Evolutionary conservation across 164 flowering plant species (phyloP).

Genomic region (Stephania yunnanensis): DNA sequence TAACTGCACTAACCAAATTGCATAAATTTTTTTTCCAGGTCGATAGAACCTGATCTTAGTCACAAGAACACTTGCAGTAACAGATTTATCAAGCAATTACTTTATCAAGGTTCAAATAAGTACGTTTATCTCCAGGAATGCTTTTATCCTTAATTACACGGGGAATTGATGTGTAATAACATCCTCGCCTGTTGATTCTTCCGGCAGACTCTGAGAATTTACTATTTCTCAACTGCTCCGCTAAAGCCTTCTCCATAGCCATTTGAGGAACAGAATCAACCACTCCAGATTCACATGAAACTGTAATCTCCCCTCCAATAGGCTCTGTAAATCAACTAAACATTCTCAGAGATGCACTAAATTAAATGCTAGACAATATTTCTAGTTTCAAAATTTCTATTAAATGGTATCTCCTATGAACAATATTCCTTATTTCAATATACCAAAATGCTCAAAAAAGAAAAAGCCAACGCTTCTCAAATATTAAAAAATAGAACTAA

Average conservation of each 20-base stretch:
- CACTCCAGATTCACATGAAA: slow-evolving; percentile 47
- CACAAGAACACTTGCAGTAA: not conserved
- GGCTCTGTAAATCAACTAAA: slow-evolving; percentile 50
- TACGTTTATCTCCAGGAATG: slow-evolving; percentile 57
- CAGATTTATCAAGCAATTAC: slow-evolving; percentile 25
- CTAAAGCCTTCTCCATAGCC: slow-evolving; percentile 55
- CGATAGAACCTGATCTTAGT: not conserved
- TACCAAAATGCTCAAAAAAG: not conserved
- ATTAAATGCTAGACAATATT: not conserved
- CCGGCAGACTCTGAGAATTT: slow-evolving; percentile 42
- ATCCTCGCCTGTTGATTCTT: slow-evolving; percentile 36
- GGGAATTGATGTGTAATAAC: slow-evolving; percentile 78
- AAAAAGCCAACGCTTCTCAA: not conserved
- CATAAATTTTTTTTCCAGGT: not conserved
- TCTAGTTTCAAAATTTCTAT: not conserved
- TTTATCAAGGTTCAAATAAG: slow-evolving; percentile 90
- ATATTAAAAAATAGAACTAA: not conserved
- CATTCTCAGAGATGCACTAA: not conserved
- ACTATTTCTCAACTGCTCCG: slow-evolving; percentile 53
- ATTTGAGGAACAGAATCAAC: slow-evolving; percentile 42
- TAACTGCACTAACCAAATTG: not conserved
- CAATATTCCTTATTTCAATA: too few relatives aligned
- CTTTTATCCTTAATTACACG: slow-evolving; percentile 68
- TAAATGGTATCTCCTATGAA: too few relatives aligned
- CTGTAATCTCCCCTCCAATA: slow-evolving; percentile 83